Conservation (phyloP, 257 asterid genomes). For the Penstemon eatonii region DNA sequence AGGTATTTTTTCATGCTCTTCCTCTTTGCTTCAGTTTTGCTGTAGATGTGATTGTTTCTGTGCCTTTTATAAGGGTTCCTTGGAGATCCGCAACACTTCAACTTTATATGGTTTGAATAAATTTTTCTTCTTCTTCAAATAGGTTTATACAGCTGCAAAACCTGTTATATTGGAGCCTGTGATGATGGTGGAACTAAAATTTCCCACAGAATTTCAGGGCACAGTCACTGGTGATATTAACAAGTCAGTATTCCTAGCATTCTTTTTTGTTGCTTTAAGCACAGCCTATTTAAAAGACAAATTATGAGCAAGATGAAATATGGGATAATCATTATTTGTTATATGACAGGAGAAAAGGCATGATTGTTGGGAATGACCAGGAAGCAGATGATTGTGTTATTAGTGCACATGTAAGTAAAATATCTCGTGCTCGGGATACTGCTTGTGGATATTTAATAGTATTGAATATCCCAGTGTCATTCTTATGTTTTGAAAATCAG, state of each 20-base stretch:
- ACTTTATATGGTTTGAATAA: not conserved
- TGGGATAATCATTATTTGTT: slow-evolving; percentile 19
- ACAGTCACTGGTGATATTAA: slow-evolving; percentile 91
- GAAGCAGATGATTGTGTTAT: slow-evolving; percentile 87
- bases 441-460: slow-evolving; percentile 2
- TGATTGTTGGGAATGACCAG: slow-evolving; percentile 94
- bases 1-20: slow-evolving; percentile 51
- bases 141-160: slow-evolving; percentile 75
- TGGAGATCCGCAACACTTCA: slow-evolving; percentile 1
- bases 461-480: not conserved
- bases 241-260: slow-evolving; percentile 53
- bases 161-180: slow-evolving; percentile 97
- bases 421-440: slow-evolving; percentile 4
- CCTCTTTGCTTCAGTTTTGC: not conserved
- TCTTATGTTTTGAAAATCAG: not conserved
- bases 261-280: slow-evolving; percentile 11
- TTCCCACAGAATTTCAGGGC: slow-evolving; percentile 92
- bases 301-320: not conserved
- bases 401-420: slow-evolving; percentile 71
- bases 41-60: slow-evolving; percentile 4
- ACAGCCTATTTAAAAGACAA: not conserved
- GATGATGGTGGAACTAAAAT: slow-evolving; percentile 89
- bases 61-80: not conserved
- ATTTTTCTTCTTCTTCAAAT: slow-evolving; percentile 14
- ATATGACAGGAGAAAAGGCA: slow-evolving; percentile 83